Base-by-base conservation (phyloP, 1,139 yeast species). In the Saccharomyces hybrid region DNA sequence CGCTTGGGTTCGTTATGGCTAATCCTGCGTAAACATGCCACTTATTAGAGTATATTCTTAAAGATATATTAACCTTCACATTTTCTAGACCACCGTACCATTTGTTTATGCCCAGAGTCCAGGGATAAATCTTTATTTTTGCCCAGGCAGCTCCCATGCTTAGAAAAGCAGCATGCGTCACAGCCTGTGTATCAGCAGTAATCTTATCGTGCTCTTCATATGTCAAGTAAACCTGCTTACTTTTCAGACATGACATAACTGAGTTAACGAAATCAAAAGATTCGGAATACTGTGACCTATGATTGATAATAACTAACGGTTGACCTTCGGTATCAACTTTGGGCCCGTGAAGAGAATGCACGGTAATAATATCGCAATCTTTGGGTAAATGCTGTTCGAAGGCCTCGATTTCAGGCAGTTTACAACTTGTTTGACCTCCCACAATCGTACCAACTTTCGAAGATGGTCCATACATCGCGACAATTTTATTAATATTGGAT, bases 11-110 rank as follows among this genome's bases (percentile, higher is more conserved):
- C 2, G 97, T 87, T 58, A 93, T 91, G 9, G 98, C 97, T 63
- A 93, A 76, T 0, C 99, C 99, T 4, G 99, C 99, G 68, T 93
- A 93, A 26, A 93, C 99, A 67, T 93, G 99, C 96, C 97, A 93
- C 71, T 91, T 90, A 72, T 91, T 93, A 30, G 96, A 84, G 70
- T 78, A 93, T 49, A 93, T 93, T 61, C 99, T 78, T 66, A 93
- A 74, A 0, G 98, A 87, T 51, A 93, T 90, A 69, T 93, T 93
- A 68, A 91, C 88, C 65, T 93, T 93, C 31, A 97, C 98, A 70
- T 93, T 93, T 69, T 93, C 99, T 50, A 93, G 77, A 2, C 99
- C 98, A 9, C 99, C 98, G 41, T 83, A 75, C 95, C 96, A 90
- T 60, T 85, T 87, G 47, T 64, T 62, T 7, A 57, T 55, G 23